These are phyloP conservation scores for Tricholoma sp. DNA, from an alignment of 768 basidiomycete genomes.

Conservation along the genomic window DNA sequence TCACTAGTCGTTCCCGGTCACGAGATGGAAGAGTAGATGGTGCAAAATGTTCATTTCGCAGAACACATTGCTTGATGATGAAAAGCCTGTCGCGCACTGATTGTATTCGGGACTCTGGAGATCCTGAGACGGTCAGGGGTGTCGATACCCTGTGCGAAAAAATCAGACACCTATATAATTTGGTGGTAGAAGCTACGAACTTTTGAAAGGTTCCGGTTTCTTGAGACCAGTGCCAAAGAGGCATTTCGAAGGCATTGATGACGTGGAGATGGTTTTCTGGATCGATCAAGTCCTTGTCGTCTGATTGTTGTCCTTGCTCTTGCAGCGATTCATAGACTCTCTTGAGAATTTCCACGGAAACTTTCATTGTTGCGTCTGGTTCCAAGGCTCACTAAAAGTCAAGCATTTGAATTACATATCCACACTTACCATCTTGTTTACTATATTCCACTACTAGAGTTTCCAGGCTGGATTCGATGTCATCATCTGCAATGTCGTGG, in stretches of 20 bases:
- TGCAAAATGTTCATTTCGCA: slow-evolving; percentile 96
- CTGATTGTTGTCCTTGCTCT: slow-evolving; percentile 49
- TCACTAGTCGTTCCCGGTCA: slow-evolving; percentile 83
- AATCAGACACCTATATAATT: background rate
- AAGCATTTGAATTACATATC: background rate
- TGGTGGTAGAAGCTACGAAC: slow-evolving; percentile 35
- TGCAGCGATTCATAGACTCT: slow-evolving; percentile 75
- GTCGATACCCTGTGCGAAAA: slow-evolving; percentile 38
- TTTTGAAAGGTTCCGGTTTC: slow-evolving; percentile 86
- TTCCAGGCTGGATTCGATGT: slow-evolving; percentile 72
- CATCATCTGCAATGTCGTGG: slow-evolving; percentile 66
- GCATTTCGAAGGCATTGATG: slow-evolving; percentile 94
- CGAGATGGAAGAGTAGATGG: slow-evolving; percentile 90
- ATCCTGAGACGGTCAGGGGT: slow-evolving; percentile 69
- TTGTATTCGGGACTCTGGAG: slow-evolving; percentile 74
- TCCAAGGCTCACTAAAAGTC: background rate
- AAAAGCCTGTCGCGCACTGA: slow-evolving; percentile 83
- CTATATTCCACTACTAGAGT: slow-evolving; percentile 83
- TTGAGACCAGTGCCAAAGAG: slow-evolving; percentile 84
- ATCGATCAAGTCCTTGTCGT: slow-evolving; percentile 64
- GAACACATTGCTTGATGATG: slow-evolving; percentile 88
- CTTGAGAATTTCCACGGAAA: slow-evolving; percentile 59
- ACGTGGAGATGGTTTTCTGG: slow-evolving; percentile 79
- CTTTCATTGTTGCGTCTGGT: slow-evolving; percentile 79
- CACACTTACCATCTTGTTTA: slow-evolving; percentile 71